Evolutionary conservation across 805 yeast genomes (phyloP), one percentile per base, ranked within the genome.

Genomic region (Martiniozyma abietophila): DNA sequence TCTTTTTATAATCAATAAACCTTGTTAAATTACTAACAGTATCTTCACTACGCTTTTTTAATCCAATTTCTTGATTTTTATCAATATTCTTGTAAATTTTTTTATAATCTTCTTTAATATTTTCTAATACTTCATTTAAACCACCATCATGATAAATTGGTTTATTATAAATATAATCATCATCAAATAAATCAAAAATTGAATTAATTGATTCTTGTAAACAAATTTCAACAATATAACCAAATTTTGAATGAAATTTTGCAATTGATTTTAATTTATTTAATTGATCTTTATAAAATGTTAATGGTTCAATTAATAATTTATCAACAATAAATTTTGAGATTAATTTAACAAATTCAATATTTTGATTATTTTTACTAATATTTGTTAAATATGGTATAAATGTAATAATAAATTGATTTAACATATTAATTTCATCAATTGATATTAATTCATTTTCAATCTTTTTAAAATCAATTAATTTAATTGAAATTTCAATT

Each of bases 131-230:
- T 1, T 47, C 36, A 24, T 72, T 48, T 45, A 74, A 69, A 7
- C 66, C 62, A 14, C 67, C 66, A 8, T 65, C 53, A 18, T 79
- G 81, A 54, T 79, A 89, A 1, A 82, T 69, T 4, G 74, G 72
- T 18, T 55, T 59, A 51, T 85, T 95, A 49, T 85, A 86, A 11
- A 63, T 68, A 46, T 65, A 80, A 24, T 69, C 69, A 58, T 92
- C 97, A 10, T 81, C 81, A 57, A 80, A 92, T 6, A 86, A 64
- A 40, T 85, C 96, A 55, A 74, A 84, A 5, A 86, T 48, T 2
- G 72, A 61, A 47, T 83, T 79, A 16, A 83, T 54, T 18, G 78
- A 59, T 41, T 80, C 89, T 26, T 75, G 54, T 5, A 74, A 32
- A 6, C 50, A 42, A 20, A 37, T 39, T 38, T 59, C 61, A 16